Base-by-base conservation (phyloP, 805 yeast genomes). In the Myxozyma geophila region DNA sequence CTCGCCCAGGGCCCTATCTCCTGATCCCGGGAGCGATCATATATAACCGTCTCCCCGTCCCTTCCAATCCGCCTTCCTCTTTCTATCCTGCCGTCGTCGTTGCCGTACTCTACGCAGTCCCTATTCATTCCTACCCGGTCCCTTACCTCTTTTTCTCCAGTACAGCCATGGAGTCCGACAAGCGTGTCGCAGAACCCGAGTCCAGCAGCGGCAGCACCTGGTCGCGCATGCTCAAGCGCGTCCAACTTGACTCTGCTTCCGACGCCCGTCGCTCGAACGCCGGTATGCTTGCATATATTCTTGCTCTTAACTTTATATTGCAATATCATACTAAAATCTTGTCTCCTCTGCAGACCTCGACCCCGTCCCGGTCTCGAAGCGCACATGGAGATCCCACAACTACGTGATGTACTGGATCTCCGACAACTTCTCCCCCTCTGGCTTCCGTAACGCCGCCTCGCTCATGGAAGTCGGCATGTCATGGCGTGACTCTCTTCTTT, bases 331-430 rank as follows among this genome's bases (percentile, higher is more conserved):
- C 44, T 37, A 15, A 21, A 48, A 10, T 10, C 7, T 7, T 54
- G n/a, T n/a, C 2, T 17, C 21, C 2, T 17, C 21, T 53, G n/a
- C 51, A 58, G 71, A 68, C 46, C 59, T 68, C 10, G 59, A 53
- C 48, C 71, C 71, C 44, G 58, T 68, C 8, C 69, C 69, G 1
- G 47, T 62, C 36, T n/a, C 35, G 35, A 41, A 84, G 66, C 74
- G 86, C 60, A 78, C 81, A 0, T 83, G 85, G 85, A 80, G 78
- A 21, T 70, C 74, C 44, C 74, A 77, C 73, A 77, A 80, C 43
- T 81, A 75, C 66, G 70, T 78, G 36, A 68, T 66, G 47, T 70
- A 58, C 62, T 70, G 72, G 73, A 63, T 58, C 44, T 47, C 60
- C n/a, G 70, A 68, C 54, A 63, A 68, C 39, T 66, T 78, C 17